A percentile compares a stretch with the other conserved stretches of the same genome.
Evolutionary conservation across 768 basidiomycete genomes (phyloP).

Genomic region (Suillus occidentalis): DNA sequence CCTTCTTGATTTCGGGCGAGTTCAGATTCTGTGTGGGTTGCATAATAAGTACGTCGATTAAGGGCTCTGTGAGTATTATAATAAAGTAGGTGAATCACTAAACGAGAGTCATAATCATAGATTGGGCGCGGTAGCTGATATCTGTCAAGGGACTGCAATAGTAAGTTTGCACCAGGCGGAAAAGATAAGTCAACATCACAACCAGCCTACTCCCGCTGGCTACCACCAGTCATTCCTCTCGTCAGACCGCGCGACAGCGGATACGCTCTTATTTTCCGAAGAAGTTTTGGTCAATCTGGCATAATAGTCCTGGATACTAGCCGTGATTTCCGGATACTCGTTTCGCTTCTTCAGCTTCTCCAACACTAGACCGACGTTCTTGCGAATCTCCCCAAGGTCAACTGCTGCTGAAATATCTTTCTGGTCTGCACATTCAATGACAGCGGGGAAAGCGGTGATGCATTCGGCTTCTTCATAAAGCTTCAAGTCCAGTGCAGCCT

Average conservation of each 20-base stretch:
- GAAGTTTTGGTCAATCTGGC: neutral
- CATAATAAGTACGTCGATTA: neutral
- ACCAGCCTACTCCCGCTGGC: neutral
- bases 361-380: neutral
- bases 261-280: slow-evolving; percentile 20
- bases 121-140: neutral
- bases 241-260: slow-evolving; percentile 27
- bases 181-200: neutral
- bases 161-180: neutral
- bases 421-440: neutral
- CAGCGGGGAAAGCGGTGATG: neutral
- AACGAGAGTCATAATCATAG: neutral
- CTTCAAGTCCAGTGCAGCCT: neutral
- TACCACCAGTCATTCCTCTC: slow-evolving; percentile 18
- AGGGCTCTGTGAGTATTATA: neutral
- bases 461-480: neutral
- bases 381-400: neutral
- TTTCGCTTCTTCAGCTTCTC: slow-evolving; percentile 4
- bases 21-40: neutral
- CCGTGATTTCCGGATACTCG: neutral
- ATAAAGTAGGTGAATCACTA: no score
- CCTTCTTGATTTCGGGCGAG: neutral
- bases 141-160: neutral
- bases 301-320: neutral
- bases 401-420: no score